Conservation (phyloP, 306 rosid species). For the Luffa aegyptiaca region DNA sequence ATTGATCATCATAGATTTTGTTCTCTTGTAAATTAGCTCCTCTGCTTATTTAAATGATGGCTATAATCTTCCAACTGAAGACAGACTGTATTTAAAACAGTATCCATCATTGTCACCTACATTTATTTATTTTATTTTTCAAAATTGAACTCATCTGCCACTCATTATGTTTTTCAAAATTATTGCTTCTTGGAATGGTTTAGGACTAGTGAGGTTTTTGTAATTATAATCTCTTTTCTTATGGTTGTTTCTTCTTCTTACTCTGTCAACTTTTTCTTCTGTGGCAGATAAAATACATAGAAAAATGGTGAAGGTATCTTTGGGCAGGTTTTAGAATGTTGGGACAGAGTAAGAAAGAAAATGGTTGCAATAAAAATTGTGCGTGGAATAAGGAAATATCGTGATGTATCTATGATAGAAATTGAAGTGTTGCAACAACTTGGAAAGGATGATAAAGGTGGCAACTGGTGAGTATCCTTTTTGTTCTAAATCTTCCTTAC, state of each 20-base stretch:
- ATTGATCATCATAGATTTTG: neutral
- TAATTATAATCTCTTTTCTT: neutral
- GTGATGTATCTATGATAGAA: constrained; percentile 98
- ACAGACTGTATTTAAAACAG: neutral
- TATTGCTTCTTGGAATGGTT: neutral
- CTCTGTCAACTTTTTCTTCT: neutral
- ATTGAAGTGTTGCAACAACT: constrained; percentile 86
- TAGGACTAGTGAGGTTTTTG: neutral
- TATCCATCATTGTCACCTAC: neutral
- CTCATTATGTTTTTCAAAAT: neutral
- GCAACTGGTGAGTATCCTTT: constrained; percentile 60
- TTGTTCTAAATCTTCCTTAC: neutral
- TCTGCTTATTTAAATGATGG: neutral
- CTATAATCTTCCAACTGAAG: neutral
- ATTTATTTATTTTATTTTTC: neutral
- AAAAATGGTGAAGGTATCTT: constrained; percentile 98
- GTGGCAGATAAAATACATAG: constrained; percentile 68
- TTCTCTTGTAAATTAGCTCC: neutral
- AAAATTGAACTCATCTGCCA: neutral
- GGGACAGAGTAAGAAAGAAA: constrained; percentile 86
- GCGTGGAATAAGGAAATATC: constrained; percentile 79
- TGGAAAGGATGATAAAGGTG: constrained; percentile 82
- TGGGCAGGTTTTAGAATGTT: constrained; percentile 95
- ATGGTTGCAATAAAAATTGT: constrained; percentile 92
- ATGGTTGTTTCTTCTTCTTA: neutral